phyloP scores from a whole-genome alignment of 805 yeast genomes.

The Candida hungchunana region DNA sequence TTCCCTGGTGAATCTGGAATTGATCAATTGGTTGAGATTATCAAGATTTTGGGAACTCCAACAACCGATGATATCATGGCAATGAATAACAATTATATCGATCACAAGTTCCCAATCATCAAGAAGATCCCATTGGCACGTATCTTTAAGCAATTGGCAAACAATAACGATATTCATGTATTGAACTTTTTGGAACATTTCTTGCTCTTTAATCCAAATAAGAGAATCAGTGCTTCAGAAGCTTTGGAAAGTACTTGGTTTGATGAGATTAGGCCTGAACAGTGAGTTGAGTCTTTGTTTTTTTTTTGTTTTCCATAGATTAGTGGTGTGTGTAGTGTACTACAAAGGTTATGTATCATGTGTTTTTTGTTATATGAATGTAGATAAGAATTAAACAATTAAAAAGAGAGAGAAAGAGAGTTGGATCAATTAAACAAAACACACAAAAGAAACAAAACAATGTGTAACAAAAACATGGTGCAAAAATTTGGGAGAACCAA shows the following conservation, averaged over 20 bases:
- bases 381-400: too few relatives aligned
- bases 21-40: constrained; percentile 94
- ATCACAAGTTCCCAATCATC: constrained; percentile 89
- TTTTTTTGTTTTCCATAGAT: too few relatives aligned
- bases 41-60: constrained; percentile 94
- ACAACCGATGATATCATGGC: constrained; percentile 84
- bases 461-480: too few relatives aligned
- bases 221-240: constrained; percentile 55
- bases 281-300: too few relatives aligned
- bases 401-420: too few relatives aligned
- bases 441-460: too few relatives aligned
- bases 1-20: constrained; percentile 98
- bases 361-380: too few relatives aligned
- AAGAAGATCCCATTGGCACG: constrained; percentile 70
- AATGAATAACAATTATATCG: constrained; percentile 97
- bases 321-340: too few relatives aligned
- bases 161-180: constrained; percentile 38
- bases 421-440: too few relatives aligned
- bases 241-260: constrained; percentile 52
- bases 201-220: constrained; percentile 64
- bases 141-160: constrained; percentile 52
- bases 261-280: too few relatives aligned
- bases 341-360: too few relatives aligned
- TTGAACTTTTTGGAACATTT: constrained; percentile 52
- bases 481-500: too few relatives aligned